phyloP scores from a whole-genome alignment of 495 filamentous ascomycete genomes.

The Jackrogersella minutella region DNA sequence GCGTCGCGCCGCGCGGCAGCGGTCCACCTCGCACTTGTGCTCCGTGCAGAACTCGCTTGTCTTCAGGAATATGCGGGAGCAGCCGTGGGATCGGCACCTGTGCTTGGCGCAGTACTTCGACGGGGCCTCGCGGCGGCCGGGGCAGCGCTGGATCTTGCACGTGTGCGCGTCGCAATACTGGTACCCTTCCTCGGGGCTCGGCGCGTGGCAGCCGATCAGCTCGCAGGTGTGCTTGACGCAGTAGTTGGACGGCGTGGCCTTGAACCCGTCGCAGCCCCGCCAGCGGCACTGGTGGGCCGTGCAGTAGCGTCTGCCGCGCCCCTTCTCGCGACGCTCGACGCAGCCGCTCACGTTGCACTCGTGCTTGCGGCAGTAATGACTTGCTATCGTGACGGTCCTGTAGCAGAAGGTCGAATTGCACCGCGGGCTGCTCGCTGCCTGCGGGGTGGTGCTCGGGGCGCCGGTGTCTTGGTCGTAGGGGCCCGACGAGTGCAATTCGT shows the following conservation, averaged over 20 bases:
- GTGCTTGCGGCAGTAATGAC: slow-evolving; percentile 35
- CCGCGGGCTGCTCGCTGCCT: slow-evolving; percentile 7
- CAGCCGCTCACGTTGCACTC: slow-evolving; percentile 20
- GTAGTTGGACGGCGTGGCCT: slow-evolving; percentile 6
- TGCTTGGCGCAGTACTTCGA: slow-evolving; percentile 30
- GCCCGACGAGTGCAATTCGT: slow-evolving; percentile 16
- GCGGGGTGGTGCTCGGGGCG: neutral
- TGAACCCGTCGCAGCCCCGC: slow-evolving; percentile 24
- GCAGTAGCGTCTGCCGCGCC: slow-evolving; percentile 23
- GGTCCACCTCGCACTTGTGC: slow-evolving; percentile 31
- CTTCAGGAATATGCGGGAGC: slow-evolving; percentile 10
- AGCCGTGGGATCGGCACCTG: slow-evolving; percentile 8
- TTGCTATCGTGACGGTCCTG: neutral
- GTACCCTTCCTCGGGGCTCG: slow-evolving; percentile 24
- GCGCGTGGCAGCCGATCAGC: slow-evolving; percentile 21
- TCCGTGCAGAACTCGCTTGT: slow-evolving; percentile 24
- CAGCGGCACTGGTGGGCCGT: slow-evolving; percentile 27
- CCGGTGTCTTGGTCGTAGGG: neutral
- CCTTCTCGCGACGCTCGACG: slow-evolving; percentile 25
- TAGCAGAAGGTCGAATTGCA: slow-evolving; percentile 38
- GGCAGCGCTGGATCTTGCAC: slow-evolving; percentile 23
- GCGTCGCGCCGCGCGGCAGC: slow-evolving; percentile 18
- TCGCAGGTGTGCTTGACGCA: slow-evolving; percentile 29
- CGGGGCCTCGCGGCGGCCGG: slow-evolving; percentile 15
- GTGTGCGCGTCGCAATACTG: slow-evolving; percentile 30